These are phyloP conservation scores for Posidonia australis DNA, from an alignment of 106 monocot genomes.

Conservation along the genomic window DNA sequence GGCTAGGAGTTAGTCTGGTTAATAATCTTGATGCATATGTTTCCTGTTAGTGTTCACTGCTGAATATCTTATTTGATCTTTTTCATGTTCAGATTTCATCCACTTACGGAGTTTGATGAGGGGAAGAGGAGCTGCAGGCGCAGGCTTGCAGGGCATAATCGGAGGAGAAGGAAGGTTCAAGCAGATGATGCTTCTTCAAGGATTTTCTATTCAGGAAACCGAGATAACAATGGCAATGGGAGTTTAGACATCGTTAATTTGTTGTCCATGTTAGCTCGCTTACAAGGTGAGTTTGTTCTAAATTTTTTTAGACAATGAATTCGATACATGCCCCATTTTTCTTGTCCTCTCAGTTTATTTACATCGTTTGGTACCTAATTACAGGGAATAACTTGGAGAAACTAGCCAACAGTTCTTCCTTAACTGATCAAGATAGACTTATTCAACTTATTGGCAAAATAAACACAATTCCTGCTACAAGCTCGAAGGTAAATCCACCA, in stretches of 20 bases:
- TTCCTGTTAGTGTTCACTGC: not conserved
- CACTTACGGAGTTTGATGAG: constrained; percentile 84
- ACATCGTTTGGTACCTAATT: constrained; percentile 2
- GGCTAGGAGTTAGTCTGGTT: too few relatives aligned
- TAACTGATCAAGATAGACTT: constrained; percentile 49
- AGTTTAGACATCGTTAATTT: constrained; percentile 58
- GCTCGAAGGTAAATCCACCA: constrained; percentile 21
- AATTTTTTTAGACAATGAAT: not conserved
- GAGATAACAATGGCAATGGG: constrained; percentile 36
- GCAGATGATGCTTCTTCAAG: constrained; percentile 60
- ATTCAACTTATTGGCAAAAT: constrained; percentile 65
- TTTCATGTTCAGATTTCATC: constrained; percentile 57
- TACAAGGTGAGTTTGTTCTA: constrained; percentile 45
- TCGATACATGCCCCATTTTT: not conserved
- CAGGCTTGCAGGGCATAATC: constrained; percentile 88
- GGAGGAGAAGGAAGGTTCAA: constrained; percentile 82
- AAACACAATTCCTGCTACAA: constrained; percentile 25
- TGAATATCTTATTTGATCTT: not conserved
- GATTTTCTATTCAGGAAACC: constrained; percentile 34
- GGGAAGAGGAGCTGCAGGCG: constrained; percentile 94
- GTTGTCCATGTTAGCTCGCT: constrained; percentile 40
- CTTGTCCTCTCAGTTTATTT: not conserved
- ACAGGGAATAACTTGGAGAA: constrained; percentile 48
- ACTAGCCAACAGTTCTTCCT: constrained; percentile 17
- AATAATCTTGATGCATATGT: too few relatives aligned